These are phyloP conservation scores for Rhododendron ovatum DNA, from an alignment of 148 eudicot species.

Conservation along the genomic window DNA sequence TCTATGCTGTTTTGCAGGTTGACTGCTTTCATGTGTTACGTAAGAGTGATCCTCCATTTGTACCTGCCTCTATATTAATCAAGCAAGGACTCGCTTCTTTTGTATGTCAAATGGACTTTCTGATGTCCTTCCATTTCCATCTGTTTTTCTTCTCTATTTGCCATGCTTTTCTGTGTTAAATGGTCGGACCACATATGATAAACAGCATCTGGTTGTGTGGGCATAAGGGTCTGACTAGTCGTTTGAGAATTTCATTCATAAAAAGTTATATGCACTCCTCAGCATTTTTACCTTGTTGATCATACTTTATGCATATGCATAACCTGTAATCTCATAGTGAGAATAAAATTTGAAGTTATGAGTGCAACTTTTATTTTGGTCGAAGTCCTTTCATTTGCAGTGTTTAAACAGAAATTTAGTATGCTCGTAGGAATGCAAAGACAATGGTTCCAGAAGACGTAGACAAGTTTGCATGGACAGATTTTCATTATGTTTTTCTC, in stretches of 20 bases:
- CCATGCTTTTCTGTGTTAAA: neutral
- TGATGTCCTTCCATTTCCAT: too few relatives aligned
- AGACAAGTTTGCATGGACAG: neutral
- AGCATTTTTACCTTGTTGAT: neutral
- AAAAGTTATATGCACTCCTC: neutral
- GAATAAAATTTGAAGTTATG: neutral
- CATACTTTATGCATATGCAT: neutral
- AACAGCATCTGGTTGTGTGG: neutral
- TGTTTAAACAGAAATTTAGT: neutral
- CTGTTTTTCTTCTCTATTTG: neutral
- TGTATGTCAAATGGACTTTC: slow-evolving; percentile 37
- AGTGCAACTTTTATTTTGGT: neutral
- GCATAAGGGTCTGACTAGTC: neutral
- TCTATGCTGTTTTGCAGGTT: slow-evolving; percentile 48
- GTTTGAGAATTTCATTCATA: neutral
- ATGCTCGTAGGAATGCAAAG: neutral
- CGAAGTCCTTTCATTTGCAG: neutral
- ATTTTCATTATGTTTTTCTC: neutral
- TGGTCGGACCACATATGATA: neutral
- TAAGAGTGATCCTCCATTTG: slow-evolving; percentile 91
- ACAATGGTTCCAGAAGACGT: neutral
- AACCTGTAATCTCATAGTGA: neutral
- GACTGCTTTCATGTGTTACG: slow-evolving; percentile 95
- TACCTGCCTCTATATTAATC: slow-evolving; percentile 67
- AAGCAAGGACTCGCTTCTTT: slow-evolving; percentile 88